Evolutionary conservation across 495 filamentous ascomycete species (phyloP).

Genomic region (Extremus antarcticus): DNA sequence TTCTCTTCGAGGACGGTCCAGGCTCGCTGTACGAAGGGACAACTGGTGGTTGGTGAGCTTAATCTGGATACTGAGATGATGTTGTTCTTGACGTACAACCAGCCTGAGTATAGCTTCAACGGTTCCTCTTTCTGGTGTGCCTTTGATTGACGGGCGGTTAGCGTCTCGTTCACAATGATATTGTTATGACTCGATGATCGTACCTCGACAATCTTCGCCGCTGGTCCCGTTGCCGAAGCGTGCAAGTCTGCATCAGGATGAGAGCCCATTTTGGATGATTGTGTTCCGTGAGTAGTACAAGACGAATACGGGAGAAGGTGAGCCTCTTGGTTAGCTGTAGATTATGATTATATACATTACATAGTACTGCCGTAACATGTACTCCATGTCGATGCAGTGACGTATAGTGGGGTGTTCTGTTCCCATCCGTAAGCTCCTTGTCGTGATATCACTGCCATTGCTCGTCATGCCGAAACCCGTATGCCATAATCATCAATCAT

Average conservation of each 20-base stretch:
- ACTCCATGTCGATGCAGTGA: background rate
- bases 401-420: background rate
- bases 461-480: no score
- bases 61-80: conserved; percentile 26
- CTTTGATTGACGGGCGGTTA: background rate
- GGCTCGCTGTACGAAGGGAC: conserved; percentile 45
- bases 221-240: conserved; percentile 43
- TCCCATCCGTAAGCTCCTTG: background rate
- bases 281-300: background rate
- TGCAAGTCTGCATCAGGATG: conserved; percentile 40
- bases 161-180: background rate
- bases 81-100: conserved; percentile 33
- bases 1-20: conserved; percentile 63
- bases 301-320: no score
- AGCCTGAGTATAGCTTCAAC: conserved; percentile 54
- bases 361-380: background rate
- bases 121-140: conserved; percentile 39
- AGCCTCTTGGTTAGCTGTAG: no score
- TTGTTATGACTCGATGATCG: background rate
- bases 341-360: background rate
- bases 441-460: background rate
- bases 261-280: conserved; percentile 8
- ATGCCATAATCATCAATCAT: background rate
- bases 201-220: conserved; percentile 36
- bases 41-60: conserved; percentile 1